Conservation (phyloP, 208 protist genomes). For the Crithidia sp. region DNA sequence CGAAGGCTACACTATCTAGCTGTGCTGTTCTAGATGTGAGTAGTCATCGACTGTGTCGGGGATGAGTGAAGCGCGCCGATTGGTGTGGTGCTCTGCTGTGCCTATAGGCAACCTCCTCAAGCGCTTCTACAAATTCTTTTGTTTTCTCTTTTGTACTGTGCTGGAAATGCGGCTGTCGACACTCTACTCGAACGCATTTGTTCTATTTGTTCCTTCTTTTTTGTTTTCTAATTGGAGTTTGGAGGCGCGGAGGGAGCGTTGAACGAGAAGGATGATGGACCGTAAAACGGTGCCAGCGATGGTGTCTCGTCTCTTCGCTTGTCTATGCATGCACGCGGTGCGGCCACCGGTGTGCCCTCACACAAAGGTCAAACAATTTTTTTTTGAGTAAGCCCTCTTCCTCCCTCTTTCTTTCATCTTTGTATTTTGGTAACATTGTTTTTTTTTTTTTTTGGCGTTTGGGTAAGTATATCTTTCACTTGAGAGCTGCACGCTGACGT, state of each 20-base stretch:
- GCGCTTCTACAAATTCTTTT: background rate
- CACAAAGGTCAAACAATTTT: no score
- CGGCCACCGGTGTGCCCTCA: no score
- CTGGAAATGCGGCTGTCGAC: background rate
- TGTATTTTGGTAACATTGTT: background rate
- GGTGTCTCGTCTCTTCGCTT: no score
- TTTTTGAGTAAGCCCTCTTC: background rate
- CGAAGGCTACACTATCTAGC: background rate
- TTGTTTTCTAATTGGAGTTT: background rate
- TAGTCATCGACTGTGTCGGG: background rate
- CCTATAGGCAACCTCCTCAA: background rate
- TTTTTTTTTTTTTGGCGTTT: slow-evolving; percentile 1
- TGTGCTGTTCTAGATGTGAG: background rate
- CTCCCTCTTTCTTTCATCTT: background rate
- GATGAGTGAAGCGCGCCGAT: background rate
- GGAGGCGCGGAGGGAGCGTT: no score
- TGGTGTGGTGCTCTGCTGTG: background rate
- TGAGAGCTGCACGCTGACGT: background rate
- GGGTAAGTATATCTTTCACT: background rate
- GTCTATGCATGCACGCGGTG: no score
- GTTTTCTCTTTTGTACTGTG: background rate
- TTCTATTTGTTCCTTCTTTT: background rate
- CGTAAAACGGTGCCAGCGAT: no score
- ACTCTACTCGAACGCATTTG: background rate
- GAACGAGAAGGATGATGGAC: no score